Conservation (phyloP, 1,284 basidiomycete species). For the Naganishia albida region DNA sequence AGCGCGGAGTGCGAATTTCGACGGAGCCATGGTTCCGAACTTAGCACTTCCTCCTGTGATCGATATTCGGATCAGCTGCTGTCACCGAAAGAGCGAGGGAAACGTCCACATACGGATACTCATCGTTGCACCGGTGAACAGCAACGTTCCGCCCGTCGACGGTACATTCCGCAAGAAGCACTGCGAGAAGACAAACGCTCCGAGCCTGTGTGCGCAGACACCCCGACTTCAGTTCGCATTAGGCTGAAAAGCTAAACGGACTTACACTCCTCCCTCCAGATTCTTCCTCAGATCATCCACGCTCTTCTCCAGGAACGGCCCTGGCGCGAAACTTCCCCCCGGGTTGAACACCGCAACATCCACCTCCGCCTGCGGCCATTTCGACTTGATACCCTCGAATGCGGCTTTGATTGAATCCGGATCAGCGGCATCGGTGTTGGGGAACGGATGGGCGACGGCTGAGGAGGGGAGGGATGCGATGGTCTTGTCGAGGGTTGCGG, state of each 20-base stretch:
- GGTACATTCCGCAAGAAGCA: conserved; percentile 25
- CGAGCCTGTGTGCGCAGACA: conserved; percentile 7
- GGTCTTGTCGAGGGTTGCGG: conserved; percentile 33
- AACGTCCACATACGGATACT: conserved; percentile 37
- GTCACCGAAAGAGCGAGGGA: background rate
- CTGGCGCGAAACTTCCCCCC: conserved; percentile 40
- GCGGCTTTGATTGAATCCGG: conserved; percentile 39
- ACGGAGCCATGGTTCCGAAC: conserved; percentile 45
- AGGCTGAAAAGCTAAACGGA: background rate
- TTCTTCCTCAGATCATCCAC: conserved; percentile 40
- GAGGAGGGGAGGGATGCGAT: conserved; percentile 40
- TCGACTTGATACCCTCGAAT: conserved; percentile 39
- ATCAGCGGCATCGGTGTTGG: conserved; percentile 40
- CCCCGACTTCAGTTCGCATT: background rate
- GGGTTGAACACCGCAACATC: conserved; percentile 49
- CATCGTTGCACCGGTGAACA: conserved; percentile 53
- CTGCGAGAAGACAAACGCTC: conserved; percentile 32
- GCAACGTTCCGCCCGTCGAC: conserved; percentile 36
- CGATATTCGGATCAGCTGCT: background rate
- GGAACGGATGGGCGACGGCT: conserved; percentile 31
- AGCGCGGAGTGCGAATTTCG: conserved; percentile 46
- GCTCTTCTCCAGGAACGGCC: conserved; percentile 43
- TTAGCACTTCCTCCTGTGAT: conserved; percentile 32
- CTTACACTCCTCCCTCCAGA: conserved; percentile 44
- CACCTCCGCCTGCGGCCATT: conserved; percentile 43